Base-by-base conservation (phyloP, 23 red algal species). In the Gracilaria domingensis region DNA sequence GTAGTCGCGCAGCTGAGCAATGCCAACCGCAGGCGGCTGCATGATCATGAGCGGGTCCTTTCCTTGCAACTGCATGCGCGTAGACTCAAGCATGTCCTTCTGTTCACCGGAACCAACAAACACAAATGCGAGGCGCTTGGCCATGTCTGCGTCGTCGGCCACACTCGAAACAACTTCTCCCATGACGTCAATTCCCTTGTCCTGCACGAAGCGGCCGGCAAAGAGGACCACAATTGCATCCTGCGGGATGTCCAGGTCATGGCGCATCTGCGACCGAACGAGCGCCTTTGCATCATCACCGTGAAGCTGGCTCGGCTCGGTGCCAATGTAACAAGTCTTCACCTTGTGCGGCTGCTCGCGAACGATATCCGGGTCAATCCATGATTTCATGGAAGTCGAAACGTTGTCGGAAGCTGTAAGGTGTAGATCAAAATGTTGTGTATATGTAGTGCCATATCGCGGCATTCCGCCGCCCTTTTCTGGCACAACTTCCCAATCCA, bases 271-370 rank as follows among this genome's bases (percentile, higher is more conserved):
- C 32, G 71, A 45, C 12, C 85, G 85, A 6, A 89, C 57, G 9
- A 71, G 29, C 21, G 85, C 71, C 58, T 89, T 89, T 2, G 74
- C 53, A 24, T 89, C 85, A 24, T 89, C 85, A 20, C 30, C 56
- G 36, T 89, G 71, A 18, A 89, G 48, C 8, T 66, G 39, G 39
- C 54, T 65, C 1, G 85, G 85, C 13, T 89, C 85, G 2, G 85
- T 89, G 37, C 69, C 85, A 89, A 89, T 89, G 71, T 64, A 79
- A 38, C 85, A 89, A 12, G 85, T 89, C 85, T 89, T 89, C 44
- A 89, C 69, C 26, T 79, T 89, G 13, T 79, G 66, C 1, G 85
- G 85, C 4, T 23, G 30, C 8, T 80, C 85, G n/a, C 17, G 70
- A 37, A 89, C 42, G 49, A 89, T 66, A 30, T 79, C 85, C 21